Base-by-base conservation (phyloP, 805 yeast genomes). In the Starmerella kuoi region DNA sequence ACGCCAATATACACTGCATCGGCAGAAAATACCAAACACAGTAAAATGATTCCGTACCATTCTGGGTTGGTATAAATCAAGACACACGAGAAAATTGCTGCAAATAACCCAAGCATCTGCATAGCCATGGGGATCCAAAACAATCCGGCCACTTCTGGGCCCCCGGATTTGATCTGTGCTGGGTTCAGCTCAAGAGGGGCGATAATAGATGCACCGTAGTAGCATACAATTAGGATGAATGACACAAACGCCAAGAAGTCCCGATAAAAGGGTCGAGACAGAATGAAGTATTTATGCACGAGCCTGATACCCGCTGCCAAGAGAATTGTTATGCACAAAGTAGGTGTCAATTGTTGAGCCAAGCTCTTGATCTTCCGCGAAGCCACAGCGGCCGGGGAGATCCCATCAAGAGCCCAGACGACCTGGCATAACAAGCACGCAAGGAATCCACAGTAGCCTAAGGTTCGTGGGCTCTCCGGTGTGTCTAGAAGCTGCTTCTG, bases 31-130 rank as follows among this genome's bases (percentile, higher is more conserved):
- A 37, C 12, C 27, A 20, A 3, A 24, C 35, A 24, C 14, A 53
- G 40, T 11, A 42, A 24, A 3, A 32, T 22, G 19, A 45, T 39
- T 0, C 51, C 58, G 24, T 31, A 24, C 45, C 51, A 45, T n/a
- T 54, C 58, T 12, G 41, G 42, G 12, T 33, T 39, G 21, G 33
- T 25, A 30, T 47, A 54, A 22, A 53, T 20, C 6, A 54, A 42
- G 4, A 40, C 30, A 20, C 48, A 27, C 35, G 40, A 44, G 18
- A 48, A 26, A 18, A 43, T 28, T 5, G 38, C 38, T 37, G 49
- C 31, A 31, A 50, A 41, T 31, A 35, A 40, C 11, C 57, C 56
- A 4, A 49, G 45, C 19, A 42, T 40, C 41, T 54, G 58, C 33
- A 50, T 48, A n/a, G 44, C 26, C 17, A 51, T 25, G 15, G 53